Evolutionary conservation across 1,284 basidiomycete species (phyloP).

Genomic region (Cutaneotrichosporon sp.): DNA sequence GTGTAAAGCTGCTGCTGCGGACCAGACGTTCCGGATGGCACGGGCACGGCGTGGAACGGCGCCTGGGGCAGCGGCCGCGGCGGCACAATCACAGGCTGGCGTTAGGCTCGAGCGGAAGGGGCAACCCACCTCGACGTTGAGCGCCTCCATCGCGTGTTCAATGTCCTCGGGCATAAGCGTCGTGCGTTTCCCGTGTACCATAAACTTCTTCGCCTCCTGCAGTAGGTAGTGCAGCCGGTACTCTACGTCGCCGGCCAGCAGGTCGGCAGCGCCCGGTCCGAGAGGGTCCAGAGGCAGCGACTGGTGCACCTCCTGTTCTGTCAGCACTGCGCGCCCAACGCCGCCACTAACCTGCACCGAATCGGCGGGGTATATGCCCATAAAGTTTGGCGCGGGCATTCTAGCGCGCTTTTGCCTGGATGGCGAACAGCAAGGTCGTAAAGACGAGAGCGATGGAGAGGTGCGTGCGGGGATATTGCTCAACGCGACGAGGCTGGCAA

Average conservation of each 20-base stretch:
- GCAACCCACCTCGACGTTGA: constrained; percentile 75
- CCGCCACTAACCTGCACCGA: constrained; percentile 34
- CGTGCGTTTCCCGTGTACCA: constrained; percentile 85
- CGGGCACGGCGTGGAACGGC: constrained; percentile 55
- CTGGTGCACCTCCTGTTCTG: constrained; percentile 81
- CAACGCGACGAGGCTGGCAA: too few relatives aligned
- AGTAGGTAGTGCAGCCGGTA: constrained; percentile 74
- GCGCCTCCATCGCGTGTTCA: constrained; percentile 83
- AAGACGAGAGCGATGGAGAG: not conserved
- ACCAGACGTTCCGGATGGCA: constrained; percentile 38
- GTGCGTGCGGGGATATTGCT: not conserved
- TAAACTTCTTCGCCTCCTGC: constrained; percentile 92
- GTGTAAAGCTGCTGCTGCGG: constrained; percentile 62
- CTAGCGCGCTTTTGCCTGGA: constrained; percentile 1
- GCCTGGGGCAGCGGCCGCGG: constrained; percentile 52
- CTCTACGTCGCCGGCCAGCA: constrained; percentile 92
- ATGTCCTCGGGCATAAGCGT: constrained; percentile 84
- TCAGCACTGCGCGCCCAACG: too few relatives aligned
- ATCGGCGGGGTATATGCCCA: constrained; percentile 44
- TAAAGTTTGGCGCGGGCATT: constrained; percentile 37
- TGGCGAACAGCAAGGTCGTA: not conserved
- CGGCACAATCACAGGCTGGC: constrained; percentile 43
- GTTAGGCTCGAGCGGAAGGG: not conserved
- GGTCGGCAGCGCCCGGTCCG: constrained; percentile 71
- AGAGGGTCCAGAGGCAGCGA: constrained; percentile 74